Conservation (phyloP, 2,329 filamentous ascomycete species). For the Ophiosphaerella narmari region DNA sequence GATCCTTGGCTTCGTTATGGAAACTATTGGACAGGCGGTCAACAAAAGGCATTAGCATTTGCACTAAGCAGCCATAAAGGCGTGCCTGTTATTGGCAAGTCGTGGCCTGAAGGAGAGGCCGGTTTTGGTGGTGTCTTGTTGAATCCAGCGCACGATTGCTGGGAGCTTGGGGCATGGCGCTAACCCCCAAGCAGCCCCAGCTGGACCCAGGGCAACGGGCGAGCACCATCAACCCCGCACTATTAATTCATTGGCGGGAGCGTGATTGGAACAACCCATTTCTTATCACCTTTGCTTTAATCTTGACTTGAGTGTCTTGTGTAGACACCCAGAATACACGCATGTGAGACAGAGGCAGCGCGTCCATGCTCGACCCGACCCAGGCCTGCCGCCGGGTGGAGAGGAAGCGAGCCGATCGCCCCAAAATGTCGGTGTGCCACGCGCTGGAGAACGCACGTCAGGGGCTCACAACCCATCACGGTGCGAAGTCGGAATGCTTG, state of each 20-base stretch:
- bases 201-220: constrained; percentile 16
- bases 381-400: not conserved
- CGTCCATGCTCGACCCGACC: not conserved
- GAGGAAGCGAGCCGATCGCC: too few species aligned
- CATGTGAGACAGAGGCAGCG: not conserved
- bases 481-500: constrained; percentile 11
- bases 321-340: not conserved
- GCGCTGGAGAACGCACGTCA: constrained; percentile 15
- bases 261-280: not conserved
- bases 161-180: constrained; percentile 13
- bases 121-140: not conserved
- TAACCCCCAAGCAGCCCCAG: constrained; percentile 11
- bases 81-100: constrained; percentile 13
- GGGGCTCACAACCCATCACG: constrained; percentile 2
- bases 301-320: not conserved
- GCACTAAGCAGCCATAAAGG: constrained; percentile 15
- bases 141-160: constrained; percentile 7
- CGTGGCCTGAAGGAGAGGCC: constrained; percentile 3
- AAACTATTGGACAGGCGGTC: constrained; percentile 10
- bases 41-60: not conserved
- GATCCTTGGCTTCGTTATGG: not conserved
- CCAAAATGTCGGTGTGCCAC: constrained; percentile 24
- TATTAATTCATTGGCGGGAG: constrained; percentile 11
- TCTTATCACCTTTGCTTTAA: not conserved
- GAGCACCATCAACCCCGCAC: constrained; percentile 16